These are phyloP conservation scores for Chiua virens DNA, from an alignment of 768 basidiomycete species.

Conservation along the genomic window DNA sequence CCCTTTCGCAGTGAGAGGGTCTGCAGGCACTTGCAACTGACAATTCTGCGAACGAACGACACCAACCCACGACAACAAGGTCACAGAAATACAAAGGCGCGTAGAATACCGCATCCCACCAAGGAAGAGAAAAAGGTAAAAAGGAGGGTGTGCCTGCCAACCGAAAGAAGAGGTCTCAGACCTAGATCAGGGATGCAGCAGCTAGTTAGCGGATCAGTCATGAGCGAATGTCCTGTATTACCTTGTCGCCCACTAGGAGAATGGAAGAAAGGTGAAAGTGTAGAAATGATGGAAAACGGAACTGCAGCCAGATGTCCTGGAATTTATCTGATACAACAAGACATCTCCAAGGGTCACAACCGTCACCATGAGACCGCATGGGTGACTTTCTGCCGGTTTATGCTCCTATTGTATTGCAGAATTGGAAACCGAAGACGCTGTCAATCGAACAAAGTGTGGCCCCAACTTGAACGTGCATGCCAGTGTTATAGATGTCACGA, in stretches of 20 bases:
- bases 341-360: not conserved
- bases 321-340: slow-evolving; percentile 14
- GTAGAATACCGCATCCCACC: slow-evolving; percentile 10
- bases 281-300: not conserved
- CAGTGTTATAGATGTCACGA: too few species aligned
- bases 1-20: slow-evolving; percentile 24
- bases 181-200: slow-evolving; percentile 11
- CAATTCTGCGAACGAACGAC: slow-evolving; percentile 24
- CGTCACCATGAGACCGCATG: slow-evolving; percentile 11
- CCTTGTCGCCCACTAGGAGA: slow-evolving; percentile 15
- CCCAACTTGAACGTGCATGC: too few species aligned
- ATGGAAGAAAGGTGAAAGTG: not conserved
- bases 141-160: slow-evolving; percentile 23
- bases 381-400: not conserved
- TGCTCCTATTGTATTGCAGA: not conserved
- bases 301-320: too few species aligned
- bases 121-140: not conserved
- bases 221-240: not conserved
- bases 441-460: not conserved
- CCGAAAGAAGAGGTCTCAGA: slow-evolving; percentile 23
- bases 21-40: slow-evolving; percentile 18
- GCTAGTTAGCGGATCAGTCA: not conserved
- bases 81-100: slow-evolving; percentile 9
- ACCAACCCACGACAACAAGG: slow-evolving; percentile 12
- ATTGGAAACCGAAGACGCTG: not conserved